These are phyloP conservation scores for Sarocladiaceae sp. DNA, from an alignment of 2,329 filamentous ascomycete genomes.

Conservation along the genomic window DNA sequence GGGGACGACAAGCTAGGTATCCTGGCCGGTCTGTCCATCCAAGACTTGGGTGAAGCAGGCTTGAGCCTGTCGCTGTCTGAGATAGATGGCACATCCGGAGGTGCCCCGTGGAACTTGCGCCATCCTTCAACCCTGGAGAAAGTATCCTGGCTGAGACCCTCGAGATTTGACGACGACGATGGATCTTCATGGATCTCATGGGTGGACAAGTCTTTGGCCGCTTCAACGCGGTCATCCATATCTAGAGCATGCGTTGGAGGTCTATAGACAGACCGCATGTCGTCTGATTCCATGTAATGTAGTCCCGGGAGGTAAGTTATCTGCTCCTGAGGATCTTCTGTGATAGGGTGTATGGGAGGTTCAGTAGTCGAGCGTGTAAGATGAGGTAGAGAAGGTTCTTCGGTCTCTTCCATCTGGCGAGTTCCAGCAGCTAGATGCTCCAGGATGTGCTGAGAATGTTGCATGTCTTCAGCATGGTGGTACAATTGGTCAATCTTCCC, in stretches of 20 bases:
- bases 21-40: conserved; percentile 3
- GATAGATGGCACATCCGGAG: not conserved
- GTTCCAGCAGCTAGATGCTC: conserved; percentile 26
- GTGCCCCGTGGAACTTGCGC: conserved; percentile 1
- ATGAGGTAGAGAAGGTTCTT: not conserved
- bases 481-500: conserved; percentile 26
- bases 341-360: not conserved
- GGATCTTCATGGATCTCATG: conserved; percentile 16
- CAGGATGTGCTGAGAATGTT: conserved; percentile 28
- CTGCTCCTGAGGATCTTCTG: not conserved
- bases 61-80: conserved; percentile 8
- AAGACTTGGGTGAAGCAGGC: conserved; percentile 13
- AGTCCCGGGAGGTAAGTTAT: not conserved
- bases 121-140: conserved; percentile 14
- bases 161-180: conserved; percentile 16
- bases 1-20: not conserved
- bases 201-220: not conserved
- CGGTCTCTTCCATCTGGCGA: not conserved
- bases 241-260: not conserved
- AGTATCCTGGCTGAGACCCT: conserved; percentile 16
- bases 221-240: not conserved
- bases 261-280: not conserved
- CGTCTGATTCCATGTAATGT: not conserved
- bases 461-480: conserved; percentile 28
- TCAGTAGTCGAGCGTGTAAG: too few relatives aligned